Conservation (phyloP, 2,329 filamentous ascomycete species). For the Amauroascus verrucosus region DNA sequence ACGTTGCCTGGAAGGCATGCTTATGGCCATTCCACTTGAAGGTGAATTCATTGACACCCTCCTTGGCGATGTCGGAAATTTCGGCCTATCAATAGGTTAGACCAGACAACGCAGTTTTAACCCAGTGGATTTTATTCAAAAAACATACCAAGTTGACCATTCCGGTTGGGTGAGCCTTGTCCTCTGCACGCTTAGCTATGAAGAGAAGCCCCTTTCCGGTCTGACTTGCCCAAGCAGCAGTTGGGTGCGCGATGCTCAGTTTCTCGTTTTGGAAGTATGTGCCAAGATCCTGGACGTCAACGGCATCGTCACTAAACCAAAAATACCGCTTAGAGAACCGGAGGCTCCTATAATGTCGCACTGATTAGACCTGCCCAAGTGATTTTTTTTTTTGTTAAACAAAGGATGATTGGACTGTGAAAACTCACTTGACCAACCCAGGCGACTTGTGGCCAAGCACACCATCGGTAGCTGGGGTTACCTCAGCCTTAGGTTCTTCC, state of each 20-base stretch:
- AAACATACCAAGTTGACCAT: conserved; percentile 72
- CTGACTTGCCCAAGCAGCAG: conserved; percentile 79
- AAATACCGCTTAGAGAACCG: conserved; percentile 90
- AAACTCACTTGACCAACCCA: conserved; percentile 75
- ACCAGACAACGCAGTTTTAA: conserved; percentile 2
- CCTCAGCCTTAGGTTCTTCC: conserved; percentile 24
- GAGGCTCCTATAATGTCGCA: conserved; percentile 54
- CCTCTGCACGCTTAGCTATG: conserved; percentile 70
- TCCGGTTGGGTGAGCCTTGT: conserved; percentile 70
- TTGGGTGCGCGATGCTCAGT: conserved; percentile 64
- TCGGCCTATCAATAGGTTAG: conserved; percentile 43
- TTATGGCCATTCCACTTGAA: conserved; percentile 80
- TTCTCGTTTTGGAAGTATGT: conserved; percentile 84
- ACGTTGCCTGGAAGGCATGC: conserved; percentile 82
- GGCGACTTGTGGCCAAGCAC: conserved; percentile 81
- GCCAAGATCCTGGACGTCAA: conserved; percentile 63
- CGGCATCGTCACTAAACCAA: conserved; percentile 65
- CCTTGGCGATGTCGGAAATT: conserved; percentile 60
- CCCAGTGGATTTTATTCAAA: neutral
- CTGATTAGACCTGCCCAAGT: neutral
- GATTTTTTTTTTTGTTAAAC: conserved; percentile 14
- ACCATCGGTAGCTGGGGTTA: conserved; percentile 69
- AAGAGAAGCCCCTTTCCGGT: conserved; percentile 94
- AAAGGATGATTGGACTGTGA: no score
- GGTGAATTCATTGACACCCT: conserved; percentile 70